Base-by-base conservation (phyloP, 306 rosid species). In the Prunus salicina region DNA sequence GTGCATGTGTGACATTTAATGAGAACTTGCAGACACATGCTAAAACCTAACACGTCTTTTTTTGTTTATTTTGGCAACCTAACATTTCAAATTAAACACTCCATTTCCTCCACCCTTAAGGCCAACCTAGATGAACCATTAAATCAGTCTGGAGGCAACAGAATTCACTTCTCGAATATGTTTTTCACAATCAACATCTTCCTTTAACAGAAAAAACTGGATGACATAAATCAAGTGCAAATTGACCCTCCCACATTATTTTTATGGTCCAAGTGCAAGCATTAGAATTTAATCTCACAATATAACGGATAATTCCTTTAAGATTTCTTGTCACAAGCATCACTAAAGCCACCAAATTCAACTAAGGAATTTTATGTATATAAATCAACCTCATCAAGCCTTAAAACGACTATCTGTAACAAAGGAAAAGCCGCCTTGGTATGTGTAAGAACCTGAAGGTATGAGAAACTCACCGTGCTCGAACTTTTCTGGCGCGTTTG, bases 401-500 rank as follows among this genome's bases (percentile, higher is more conserved):
- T n/a, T 19, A 2, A 4, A 27, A 27, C 8, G 27, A 34, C 2
- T 19, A 3, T 22, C 18, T 1, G 41, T 50, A 16, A 34, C 67
- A 53, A 38, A 15, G 57, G 43, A 41, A 67, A 24, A 46, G 22
- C 57, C 4, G 11, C 25, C 7, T 58, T 18, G 8, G 20, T 30
- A 49, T n/a, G 28, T 53, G 9, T 12, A 27, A 65, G 57, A 41
- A 73, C 43, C 60, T 46, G 77, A 8, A 41, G 9, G 76, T 34
- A n/a, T 49, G 66, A 70, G 71, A 82, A 56, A 66, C 88, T 76
- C 83, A 92, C 99, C 84, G 85, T 49, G 92, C 87, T 84, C 97
- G 88, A 82, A 95, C 92, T 78, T 51, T 86, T 83, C 90, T 95
- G n/a, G 99, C 99, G 53, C 92, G 92, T 67, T 71, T 82, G 79